Evolutionary conservation across 2,329 filamentous ascomycete species (phyloP).

Genomic region (Alternaria hordeiaustralica): DNA sequence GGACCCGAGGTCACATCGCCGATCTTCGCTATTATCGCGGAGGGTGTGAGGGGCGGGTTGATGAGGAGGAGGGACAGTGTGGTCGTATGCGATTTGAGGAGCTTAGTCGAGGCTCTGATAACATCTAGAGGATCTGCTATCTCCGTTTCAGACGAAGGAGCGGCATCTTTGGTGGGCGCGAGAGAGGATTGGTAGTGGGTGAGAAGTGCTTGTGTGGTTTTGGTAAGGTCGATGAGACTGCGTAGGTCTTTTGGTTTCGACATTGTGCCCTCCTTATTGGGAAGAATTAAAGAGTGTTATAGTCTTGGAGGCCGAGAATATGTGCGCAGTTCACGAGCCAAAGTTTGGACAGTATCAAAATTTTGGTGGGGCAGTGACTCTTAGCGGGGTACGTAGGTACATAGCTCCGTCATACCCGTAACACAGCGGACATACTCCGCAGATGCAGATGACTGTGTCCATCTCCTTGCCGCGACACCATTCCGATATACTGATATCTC

Average conservation of each 20-base stretch:
- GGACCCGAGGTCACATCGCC: slow-evolving; percentile 74
- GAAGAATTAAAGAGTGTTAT: too few species aligned
- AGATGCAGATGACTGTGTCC: not conserved
- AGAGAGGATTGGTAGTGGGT: slow-evolving; percentile 46
- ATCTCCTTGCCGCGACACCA: too few species aligned
- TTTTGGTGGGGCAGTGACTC: slow-evolving; percentile 16
- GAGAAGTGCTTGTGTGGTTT: slow-evolving; percentile 46
- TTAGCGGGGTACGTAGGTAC: not conserved
- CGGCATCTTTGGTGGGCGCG: slow-evolving; percentile 18
- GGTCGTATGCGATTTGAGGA: slow-evolving; percentile 82
- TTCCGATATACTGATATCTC: too few species aligned
- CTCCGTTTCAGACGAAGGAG: slow-evolving; percentile 22
- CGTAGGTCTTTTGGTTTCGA: slow-evolving; percentile 34
- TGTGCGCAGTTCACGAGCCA: not conserved
- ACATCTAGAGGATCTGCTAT: slow-evolving; percentile 64
- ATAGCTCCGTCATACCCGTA: not conserved
- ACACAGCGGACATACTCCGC: not conserved
- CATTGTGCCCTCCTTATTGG: slow-evolving; percentile 10
- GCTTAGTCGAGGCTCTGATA: slow-evolving; percentile 72
- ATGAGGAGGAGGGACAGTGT: slow-evolving; percentile 87
- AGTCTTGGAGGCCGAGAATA: too few species aligned
- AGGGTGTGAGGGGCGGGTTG: slow-evolving; percentile 84
- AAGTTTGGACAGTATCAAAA: slow-evolving; percentile 2
- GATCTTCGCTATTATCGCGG: slow-evolving; percentile 74
- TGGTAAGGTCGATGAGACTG: slow-evolving; percentile 44